Evolutionary conservation across 352 stramenopile species (phyloP), one percentile per base, ranked within the genome.

Genomic region (Globisporangium middletonii): DNA sequence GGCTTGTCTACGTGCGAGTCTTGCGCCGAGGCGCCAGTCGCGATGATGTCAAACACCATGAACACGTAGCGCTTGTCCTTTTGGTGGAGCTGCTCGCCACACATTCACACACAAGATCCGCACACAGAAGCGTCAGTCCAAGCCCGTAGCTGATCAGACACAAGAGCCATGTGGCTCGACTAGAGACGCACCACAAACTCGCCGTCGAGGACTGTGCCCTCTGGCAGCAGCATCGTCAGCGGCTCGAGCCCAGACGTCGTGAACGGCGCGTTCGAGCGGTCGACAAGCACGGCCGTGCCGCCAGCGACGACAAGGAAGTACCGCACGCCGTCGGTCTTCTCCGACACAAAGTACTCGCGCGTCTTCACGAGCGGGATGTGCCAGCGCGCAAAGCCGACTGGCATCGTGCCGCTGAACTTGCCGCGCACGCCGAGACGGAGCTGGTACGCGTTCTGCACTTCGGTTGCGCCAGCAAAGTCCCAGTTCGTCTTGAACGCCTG

Each of bases 251-350:
- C 85, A n/a, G 78, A 79, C 11, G 83, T 83, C 57, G 79, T 79
- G 64, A 92, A 95, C 19, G 83, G 70, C 19, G 77, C 69, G 63
- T 93, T 93, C 42, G 81, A 90, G 27, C 85, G 73, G 62, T 95
- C 85, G 28, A 95, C 72, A 2, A 95, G 63, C 49, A 87, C 81
- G 0, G 81, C 74, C 1, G 67, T 83, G 42, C 73, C 79, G 43
- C 71, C 79, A 0, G 86, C 78, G 45, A 93, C 80, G 48, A 97
- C 83, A 15, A 97, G 73, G 50, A 97, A 95, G 50, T 96, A 97
- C 33, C 89, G 83, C 56, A 97, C 86, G 27, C 88, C 89, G 60
- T 97, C 89, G 6, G 89, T 97, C 72, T 97, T 97, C 67, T 97
- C 89, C 11, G 86, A 93, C 11, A 95, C 78, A 61, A 82, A 94